phyloP scores from a whole-genome alignment of 768 basidiomycete genomes.

The Russula lepida region DNA sequence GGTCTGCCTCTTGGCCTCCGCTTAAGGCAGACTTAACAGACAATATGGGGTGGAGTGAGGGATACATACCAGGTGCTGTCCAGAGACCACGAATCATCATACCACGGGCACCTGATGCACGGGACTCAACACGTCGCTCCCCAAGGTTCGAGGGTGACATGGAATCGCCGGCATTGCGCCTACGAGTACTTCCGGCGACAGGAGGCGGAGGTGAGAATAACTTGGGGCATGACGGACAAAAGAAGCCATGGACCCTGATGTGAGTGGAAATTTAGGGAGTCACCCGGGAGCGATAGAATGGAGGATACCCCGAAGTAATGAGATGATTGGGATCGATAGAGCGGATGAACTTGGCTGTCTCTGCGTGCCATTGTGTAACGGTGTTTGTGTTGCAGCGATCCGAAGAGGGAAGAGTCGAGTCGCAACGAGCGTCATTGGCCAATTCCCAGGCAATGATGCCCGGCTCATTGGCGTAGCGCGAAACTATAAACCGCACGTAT shows the following conservation, averaged over 20 bases:
- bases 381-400: conserved; percentile 25
- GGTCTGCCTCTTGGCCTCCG: conserved; percentile 5
- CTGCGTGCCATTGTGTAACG: conserved; percentile 28
- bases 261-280: background rate
- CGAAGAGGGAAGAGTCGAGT: conserved; percentile 9
- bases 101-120: conserved; percentile 1
- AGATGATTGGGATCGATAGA: conserved; percentile 32
- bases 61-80: conserved; percentile 21
- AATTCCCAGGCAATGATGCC: conserved; percentile 19
- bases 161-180: conserved; percentile 9
- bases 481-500: conserved; percentile 9
- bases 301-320: conserved; percentile 27
- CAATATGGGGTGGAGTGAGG: background rate
- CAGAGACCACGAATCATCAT: conserved; percentile 24
- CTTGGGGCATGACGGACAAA: conserved; percentile 30
- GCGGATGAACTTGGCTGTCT: conserved; percentile 23
- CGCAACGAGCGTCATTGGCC: conserved; percentile 21
- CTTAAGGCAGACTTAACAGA: conserved; percentile 2
- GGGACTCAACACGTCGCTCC: conserved; percentile 12
- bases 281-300: background rate
- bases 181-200: conserved; percentile 11
- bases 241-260: conserved; percentile 27
- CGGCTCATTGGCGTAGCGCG: conserved; percentile 13
- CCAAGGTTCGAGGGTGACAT: conserved; percentile 21
- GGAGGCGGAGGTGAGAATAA: conserved; percentile 22